Evolutionary conservation across 805 yeast species (phyloP), one percentile per base, ranked within the genome.

Genomic region (Nakazawaea ishiwadae): DNA sequence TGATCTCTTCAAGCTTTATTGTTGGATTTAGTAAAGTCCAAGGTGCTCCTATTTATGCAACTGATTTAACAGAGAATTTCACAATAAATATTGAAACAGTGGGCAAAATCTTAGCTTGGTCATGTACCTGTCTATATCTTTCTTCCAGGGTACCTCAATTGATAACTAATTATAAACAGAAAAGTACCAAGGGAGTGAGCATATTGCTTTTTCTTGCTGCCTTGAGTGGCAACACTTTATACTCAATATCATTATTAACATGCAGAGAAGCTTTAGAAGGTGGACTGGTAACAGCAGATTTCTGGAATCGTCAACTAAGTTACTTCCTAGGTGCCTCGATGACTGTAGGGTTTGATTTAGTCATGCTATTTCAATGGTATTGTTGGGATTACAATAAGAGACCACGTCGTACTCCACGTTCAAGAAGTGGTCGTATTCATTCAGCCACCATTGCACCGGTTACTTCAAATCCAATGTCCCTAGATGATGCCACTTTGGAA

Each of bases 291-390:
- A 45, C 60, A 1, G 54, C 50, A 29, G 67, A 68, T 36, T 63
- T 75, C 39, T 78, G 80, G 51, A 37, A 40, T 3, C 47, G 54
- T 3, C 63, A 63, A 40, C 31, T 60, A 14, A 56, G 65, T 47
- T 76, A 73, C 51, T 59, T 76, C 4, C 49, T 73, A 15, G 81
- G 81, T 5, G 69, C 78, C 24, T 46, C 75, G 2, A 79, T 81
- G 6, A 75, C 81, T 1, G 66, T 75, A 2, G 46, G 65, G 3
- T 72, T 75, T 48, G 81, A 76, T 49, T 44, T 58, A 9, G 53
- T 62, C 1, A 66, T 72, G 39, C 57, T 76, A 19, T 55, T 65
- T 35, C 81, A 76, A 51, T 62, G 73, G 60, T 60, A 50, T 37
- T 16, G 23, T 12, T 63, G 57, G 54, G 66, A 62, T 44, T 44